Conservation (phyloP, 1,139 yeast species). For the Kluyveromyces marxianus region DNA sequence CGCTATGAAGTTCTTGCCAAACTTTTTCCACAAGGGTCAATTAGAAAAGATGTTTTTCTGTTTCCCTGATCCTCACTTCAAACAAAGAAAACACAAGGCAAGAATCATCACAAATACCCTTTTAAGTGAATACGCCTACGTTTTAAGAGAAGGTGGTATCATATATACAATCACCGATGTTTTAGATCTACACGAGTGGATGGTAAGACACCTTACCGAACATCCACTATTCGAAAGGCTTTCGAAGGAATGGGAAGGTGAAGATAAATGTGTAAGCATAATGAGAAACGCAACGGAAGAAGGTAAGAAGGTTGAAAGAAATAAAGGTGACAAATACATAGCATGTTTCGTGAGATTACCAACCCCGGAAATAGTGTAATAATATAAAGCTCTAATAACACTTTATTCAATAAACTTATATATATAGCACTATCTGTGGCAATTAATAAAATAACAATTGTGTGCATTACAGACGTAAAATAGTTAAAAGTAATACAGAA, state of each 20-base stretch:
- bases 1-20: slow-evolving; percentile 95
- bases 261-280: slow-evolving; percentile 73
- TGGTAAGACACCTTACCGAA: slow-evolving; percentile 82
- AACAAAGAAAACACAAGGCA: slow-evolving; percentile 94
- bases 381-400: not conserved
- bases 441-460: too few species aligned
- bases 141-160: slow-evolving; percentile 77
- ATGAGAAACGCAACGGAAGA: slow-evolving; percentile 94
- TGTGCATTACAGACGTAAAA: too few species aligned
- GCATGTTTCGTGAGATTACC: slow-evolving; percentile 83
- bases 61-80: slow-evolving; percentile 98
- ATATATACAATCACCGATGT: slow-evolving; percentile 95
- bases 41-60: slow-evolving; percentile 91
- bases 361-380: slow-evolving; percentile 36
- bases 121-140: slow-evolving; percentile 87
- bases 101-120: slow-evolving; percentile 87
- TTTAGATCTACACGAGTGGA: slow-evolving; percentile 88
- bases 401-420: too few species aligned
- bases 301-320: slow-evolving; percentile 91
- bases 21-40: slow-evolving; percentile 77
- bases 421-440: too few species aligned
- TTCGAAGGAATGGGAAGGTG: slow-evolving; percentile 66
- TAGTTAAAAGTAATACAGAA: too few species aligned
- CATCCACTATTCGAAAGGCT: slow-evolving; percentile 89
- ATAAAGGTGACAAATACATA: slow-evolving; percentile 75